phyloP scores from a whole-genome alignment of 768 basidiomycete genomes.

The Pseudohyphozyma bogoriensis region DNA sequence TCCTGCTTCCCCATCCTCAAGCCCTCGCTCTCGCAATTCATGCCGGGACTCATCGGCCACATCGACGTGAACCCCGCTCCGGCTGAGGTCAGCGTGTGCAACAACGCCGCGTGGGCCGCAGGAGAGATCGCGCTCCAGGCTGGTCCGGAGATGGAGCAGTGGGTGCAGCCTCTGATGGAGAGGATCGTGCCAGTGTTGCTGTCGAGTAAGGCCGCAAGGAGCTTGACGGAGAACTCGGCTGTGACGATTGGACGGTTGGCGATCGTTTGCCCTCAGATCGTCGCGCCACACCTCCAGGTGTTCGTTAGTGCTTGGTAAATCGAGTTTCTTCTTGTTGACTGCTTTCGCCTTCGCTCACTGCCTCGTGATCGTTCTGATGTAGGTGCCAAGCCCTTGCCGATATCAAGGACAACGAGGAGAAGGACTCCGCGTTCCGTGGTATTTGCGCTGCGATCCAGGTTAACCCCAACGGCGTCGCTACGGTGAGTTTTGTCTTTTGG shows the following conservation, averaged over 20 bases:
- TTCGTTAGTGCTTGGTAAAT: conserved; percentile 68
- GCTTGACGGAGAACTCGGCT: conserved; percentile 92
- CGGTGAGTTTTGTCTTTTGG: background rate
- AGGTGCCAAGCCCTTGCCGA: conserved; percentile 85
- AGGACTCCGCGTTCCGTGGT: conserved; percentile 96
- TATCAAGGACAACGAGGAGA: conserved; percentile 98
- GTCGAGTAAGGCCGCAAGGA: conserved; percentile 83
- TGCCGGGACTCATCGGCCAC: conserved; percentile 78
- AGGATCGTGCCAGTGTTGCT: conserved; percentile 86
- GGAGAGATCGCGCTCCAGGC: conserved; percentile 91
- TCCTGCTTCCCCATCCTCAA: conserved; percentile 79
- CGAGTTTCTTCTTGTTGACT: background rate
- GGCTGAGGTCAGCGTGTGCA: conserved; percentile 92
- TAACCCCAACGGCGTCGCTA: conserved; percentile 63
- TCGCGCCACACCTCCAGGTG: conserved; percentile 54
- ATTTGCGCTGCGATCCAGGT: conserved; percentile 90
- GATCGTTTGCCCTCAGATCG: conserved; percentile 75
- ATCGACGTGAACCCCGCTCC: conserved; percentile 86
- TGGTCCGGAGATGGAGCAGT: conserved; percentile 81
- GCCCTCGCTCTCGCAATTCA: conserved; percentile 75
- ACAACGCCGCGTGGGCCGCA: conserved; percentile 99
- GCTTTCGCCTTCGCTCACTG: background rate
- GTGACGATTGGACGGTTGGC: conserved; percentile 96
- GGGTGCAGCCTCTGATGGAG: conserved; percentile 75
- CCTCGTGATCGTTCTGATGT: background rate